Evolutionary conservation across 768 basidiomycete genomes (phyloP), one percentile per base, ranked within the genome.

Genomic region (Mycena alexandri): DNA sequence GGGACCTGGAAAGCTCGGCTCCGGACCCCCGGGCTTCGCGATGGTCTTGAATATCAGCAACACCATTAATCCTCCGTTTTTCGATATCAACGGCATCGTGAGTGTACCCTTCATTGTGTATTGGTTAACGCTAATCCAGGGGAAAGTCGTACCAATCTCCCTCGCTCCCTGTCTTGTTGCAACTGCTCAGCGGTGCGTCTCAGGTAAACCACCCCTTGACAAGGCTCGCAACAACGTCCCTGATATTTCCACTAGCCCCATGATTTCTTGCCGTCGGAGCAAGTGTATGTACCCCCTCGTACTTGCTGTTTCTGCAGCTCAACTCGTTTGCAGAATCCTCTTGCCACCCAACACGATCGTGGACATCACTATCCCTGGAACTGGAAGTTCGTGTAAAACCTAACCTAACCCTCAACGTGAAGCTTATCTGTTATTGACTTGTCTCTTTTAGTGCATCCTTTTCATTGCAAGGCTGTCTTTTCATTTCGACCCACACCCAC

Each of bases 181-280:
- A 86, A 53, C 82, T 86, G 47, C 75, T 86, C 47, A 84, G 79
- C 52, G 85, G 85, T 2, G 79, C 80, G 13, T 74, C 71, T 44
- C 75, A 78, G 41, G 79, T 84, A 1, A 61, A 73, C 2, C 44
- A 83, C 81, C 0, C 47, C 33, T 42, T 9, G 21, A 9, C 5
- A 17, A 22, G 5, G 17, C 17, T 5, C n/a, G n/a, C n/a, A n/a
- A 17, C 21, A 19, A 51, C 29, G 8, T 29, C 10, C 7, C 11
- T 12, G 34, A 25, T 12, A 36, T 36, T 13, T 38, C 1, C 13
- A 11, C 33, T 24, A 63, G 58, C 67, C 65, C 12, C 46, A 53
- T 4, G 62, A 63, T 25, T 44, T 71, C 46, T 48, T 63, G 19
- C 65, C 65, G 3, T 67, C 62, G 1, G 62, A 71, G 38, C 62